A percentile compares a stretch with the other conserved stretches of the same genome.
phyloP scores from a whole-genome alignment of 176 grass and related monocot species.

The Oryza longistaminata region DNA sequence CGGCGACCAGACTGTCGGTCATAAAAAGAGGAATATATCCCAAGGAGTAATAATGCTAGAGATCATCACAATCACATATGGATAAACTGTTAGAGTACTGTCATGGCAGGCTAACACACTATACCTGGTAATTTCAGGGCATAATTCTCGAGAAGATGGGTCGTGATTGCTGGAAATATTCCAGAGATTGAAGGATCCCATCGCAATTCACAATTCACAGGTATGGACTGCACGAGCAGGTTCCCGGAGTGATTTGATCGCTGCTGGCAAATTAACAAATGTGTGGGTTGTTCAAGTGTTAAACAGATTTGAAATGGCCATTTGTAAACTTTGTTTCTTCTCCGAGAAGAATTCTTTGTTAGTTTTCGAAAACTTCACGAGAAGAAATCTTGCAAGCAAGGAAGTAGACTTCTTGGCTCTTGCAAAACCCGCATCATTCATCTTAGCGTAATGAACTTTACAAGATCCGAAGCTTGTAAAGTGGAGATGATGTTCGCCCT shows the following conservation, averaged over 20 bases:
- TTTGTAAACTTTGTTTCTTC: not conserved
- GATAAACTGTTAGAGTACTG: not conserved
- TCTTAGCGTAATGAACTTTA: not conserved
- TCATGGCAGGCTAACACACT: not conserved
- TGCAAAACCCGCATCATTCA: not conserved
- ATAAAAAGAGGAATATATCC: not conserved
- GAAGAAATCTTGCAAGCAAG: constrained; percentile 28
- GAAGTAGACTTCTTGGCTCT: too few species aligned
- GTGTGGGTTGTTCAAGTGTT: not conserved
- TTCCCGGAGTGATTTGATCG: not conserved
- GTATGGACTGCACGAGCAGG: not conserved
- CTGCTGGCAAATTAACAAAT: not conserved
- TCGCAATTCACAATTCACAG: not conserved
- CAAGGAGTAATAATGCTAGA: not conserved
- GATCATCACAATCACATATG: not conserved
- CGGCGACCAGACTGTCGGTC: not conserved
- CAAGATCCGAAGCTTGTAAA: not conserved
- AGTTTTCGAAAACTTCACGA: not conserved
- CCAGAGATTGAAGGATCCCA: not conserved
- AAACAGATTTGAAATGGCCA: not conserved
- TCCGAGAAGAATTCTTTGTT: constrained; percentile 10
- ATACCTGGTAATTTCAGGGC: not conserved
- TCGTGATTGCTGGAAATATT: not conserved
- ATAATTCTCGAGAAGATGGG: not conserved
- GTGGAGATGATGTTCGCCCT: not conserved